Conservation (phyloP, 306 rosid species). For the Trifolium repens region DNA sequence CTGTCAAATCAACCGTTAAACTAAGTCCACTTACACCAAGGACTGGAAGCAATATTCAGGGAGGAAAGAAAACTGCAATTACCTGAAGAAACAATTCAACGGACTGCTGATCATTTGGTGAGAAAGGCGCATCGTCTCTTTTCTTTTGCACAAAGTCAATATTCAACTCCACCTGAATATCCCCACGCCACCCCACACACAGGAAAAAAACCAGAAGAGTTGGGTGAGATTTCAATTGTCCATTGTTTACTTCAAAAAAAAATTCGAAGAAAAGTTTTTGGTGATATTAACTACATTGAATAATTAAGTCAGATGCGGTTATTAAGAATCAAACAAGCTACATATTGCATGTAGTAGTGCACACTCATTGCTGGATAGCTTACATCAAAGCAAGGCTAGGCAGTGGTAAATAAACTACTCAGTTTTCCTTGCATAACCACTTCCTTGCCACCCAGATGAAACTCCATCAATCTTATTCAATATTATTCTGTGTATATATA, state of each 20-base stretch:
- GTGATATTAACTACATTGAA: not conserved
- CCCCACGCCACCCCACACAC: conserved; percentile 3
- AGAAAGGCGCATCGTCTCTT: conserved; percentile 82
- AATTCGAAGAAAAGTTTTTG: not conserved
- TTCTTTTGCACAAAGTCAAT: conserved; percentile 71
- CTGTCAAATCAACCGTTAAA: conserved; percentile 53
- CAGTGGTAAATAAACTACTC: too few species aligned
- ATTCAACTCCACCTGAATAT: conserved; percentile 80
- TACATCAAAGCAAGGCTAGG: not conserved
- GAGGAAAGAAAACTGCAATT: conserved; percentile 18
- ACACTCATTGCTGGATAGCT: not conserved
- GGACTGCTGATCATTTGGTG: conserved; percentile 80
- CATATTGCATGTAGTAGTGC: not conserved
- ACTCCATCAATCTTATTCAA: too few species aligned
- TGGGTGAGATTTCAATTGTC: conserved; percentile 15
- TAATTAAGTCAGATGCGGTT: conserved; percentile 15
- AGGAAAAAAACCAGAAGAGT: not conserved
- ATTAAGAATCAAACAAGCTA: conserved; percentile 10
- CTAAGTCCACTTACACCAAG: conserved; percentile 28
- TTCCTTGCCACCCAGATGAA: too few species aligned
- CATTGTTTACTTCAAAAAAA: conserved; percentile 18
- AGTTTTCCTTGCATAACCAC: too few species aligned
- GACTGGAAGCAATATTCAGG: conserved; percentile 17
- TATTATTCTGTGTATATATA: too few species aligned
- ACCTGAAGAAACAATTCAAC: conserved; percentile 90